Base-by-base conservation (phyloP, 768 basidiomycete species). In the Collybia sordida region DNA sequence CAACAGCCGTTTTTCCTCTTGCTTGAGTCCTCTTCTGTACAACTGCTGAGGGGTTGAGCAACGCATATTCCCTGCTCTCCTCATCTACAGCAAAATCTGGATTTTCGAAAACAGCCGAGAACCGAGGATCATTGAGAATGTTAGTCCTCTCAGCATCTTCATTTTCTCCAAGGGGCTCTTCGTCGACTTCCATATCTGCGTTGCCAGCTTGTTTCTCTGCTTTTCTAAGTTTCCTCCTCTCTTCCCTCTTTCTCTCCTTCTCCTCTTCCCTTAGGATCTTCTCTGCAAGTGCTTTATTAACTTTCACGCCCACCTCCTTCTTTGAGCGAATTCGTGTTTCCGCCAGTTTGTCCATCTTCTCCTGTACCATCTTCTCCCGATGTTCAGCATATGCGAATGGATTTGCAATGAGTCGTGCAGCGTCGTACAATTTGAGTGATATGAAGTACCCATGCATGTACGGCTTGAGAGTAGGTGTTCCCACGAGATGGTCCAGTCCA, bases 391-490 rank as follows among this genome's bases (percentile, higher is more conserved):
- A 98, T 8, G 88, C 93, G 64, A 93, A 95, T 2, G 97, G 97
- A 72, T 98, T 98, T 49, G 93, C 88, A 57, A 98, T 94, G 55
- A 96, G 81, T 25, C 95, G 86, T 1, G 97, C 97, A 44, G 95
- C 88, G 59, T 95, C 92, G 73, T 98, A 98, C 4, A 98, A 82
- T 61, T 93, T 92, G 70, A 98, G 85, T 4, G 94, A 91, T 54
- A 98, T 70, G 74, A 99, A 98, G 82, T 95, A 98, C 37, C 97
- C 97, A 68, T 99, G 97, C 96, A 99, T 98, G 71, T 98, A 99
- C 3, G 97, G 97, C 68, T 96, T 96, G 77, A 98, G 90, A 15
- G 90, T 85, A 18, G 93, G 86, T 4, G 95, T 96, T 44, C 97
- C 97, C 56, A 97, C 73, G 59, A 99, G 90, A 65, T 96, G 93